Conservation (phyloP, 768 basidiomycete genomes). For the Phlebiopsis gigantea region DNA sequence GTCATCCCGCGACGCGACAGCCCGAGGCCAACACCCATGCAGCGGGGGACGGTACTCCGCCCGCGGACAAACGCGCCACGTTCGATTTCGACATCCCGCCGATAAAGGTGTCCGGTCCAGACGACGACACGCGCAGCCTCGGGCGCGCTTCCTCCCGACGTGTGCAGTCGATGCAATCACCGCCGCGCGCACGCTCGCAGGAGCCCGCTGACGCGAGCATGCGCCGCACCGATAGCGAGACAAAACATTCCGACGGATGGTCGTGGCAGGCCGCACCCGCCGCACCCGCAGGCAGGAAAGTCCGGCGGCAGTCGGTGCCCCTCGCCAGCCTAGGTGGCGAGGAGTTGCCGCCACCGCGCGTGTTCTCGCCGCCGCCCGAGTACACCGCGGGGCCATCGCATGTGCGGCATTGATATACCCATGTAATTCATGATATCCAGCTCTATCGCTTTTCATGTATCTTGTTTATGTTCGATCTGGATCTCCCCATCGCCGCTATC, state of each 20-base stretch:
- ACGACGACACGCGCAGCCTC: slow-evolving; percentile 9
- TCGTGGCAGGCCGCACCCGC: slow-evolving; percentile 9
- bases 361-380: slow-evolving; percentile 7
- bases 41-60: no score
- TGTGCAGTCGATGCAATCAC: slow-evolving; percentile 22
- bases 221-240: slow-evolving; percentile 15
- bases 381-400: background rate
- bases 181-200: slow-evolving; percentile 4
- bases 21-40: background rate
- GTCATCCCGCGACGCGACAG: background rate
- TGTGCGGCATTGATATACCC: background rate
- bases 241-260: slow-evolving; percentile 18
- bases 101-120: slow-evolving; percentile 9
- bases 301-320: slow-evolving; percentile 4
- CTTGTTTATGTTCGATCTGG: background rate
- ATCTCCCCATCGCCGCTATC: background rate
- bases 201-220: slow-evolving; percentile 5
- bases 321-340: background rate
- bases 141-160: slow-evolving; percentile 12
- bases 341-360: background rate
- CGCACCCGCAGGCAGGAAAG: background rate
- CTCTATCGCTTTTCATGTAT: background rate
- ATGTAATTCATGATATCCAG: background rate
- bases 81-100: slow-evolving; percentile 16
- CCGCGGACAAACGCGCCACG: slow-evolving; percentile 3